phyloP scores from a whole-genome alignment of 2,329 filamentous ascomycete species.

The Colletotrichum higginsianum region DNA sequence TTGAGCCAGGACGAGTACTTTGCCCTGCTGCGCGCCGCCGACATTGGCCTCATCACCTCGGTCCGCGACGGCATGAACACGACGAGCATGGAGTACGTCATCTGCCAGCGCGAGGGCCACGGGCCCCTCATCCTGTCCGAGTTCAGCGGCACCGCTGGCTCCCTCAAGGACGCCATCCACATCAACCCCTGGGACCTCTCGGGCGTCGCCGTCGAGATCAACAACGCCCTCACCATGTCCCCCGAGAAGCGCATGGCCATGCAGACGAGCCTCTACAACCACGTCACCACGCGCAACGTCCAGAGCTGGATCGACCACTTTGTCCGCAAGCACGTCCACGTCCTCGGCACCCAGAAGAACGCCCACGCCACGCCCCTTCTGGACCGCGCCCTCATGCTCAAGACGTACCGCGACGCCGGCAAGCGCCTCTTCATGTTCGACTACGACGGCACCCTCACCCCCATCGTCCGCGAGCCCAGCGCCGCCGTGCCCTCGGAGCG shows the following conservation, averaged over 20 bases:
- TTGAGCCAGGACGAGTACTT: slow-evolving; percentile 93
- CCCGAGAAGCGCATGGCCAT: slow-evolving; percentile 75
- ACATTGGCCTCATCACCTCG: slow-evolving; percentile 94
- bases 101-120: slow-evolving; percentile 89
- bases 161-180: slow-evolving; percentile 87
- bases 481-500: slow-evolving; percentile 90
- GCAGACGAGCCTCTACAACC: slow-evolving; percentile 83
- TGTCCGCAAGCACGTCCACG: slow-evolving; percentile 83
- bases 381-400: slow-evolving; percentile 80
- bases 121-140: slow-evolving; percentile 95
- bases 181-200: slow-evolving; percentile 97
- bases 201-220: slow-evolving; percentile 87
- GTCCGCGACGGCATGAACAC: slow-evolving; percentile 99
- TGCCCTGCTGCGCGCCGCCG: slow-evolving; percentile 88
- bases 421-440: slow-evolving; percentile 98
- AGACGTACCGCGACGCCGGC: slow-evolving; percentile 80
- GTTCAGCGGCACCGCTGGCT: slow-evolving; percentile 94
- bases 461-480: slow-evolving; percentile 92
- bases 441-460: slow-evolving; percentile 96
- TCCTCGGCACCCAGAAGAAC: slow-evolving; percentile 83
- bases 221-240: slow-evolving; percentile 84
- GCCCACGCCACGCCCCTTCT: slow-evolving; percentile 85
- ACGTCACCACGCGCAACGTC: slow-evolving; percentile 89
- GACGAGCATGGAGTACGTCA: slow-evolving; percentile 93
- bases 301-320: slow-evolving; percentile 88